A percentile compares a stretch with the other conserved stretches of the same genome.
Evolutionary conservation across 495 filamentous ascomycete genomes (phyloP).

Genomic region (Achaetomiella virescens): DNA sequence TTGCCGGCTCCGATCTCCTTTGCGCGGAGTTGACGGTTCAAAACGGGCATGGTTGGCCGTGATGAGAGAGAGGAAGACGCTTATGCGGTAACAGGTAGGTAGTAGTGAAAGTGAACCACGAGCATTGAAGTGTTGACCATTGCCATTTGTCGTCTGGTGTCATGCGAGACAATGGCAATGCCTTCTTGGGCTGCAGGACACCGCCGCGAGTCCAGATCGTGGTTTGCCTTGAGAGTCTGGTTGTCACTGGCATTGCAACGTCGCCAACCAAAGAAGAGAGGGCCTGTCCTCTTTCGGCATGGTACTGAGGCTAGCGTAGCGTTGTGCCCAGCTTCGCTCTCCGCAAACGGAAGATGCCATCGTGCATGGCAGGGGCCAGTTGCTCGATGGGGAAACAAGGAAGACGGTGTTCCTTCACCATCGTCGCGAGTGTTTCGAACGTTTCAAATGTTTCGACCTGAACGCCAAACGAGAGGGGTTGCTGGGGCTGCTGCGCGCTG

Average conservation of each 20-base stretch:
- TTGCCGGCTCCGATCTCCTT: neutral
- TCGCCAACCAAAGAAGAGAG: slow-evolving; percentile 1
- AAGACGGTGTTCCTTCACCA: slow-evolving; percentile 3
- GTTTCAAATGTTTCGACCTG: slow-evolving; percentile 5
- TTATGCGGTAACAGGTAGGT: too few relatives aligned
- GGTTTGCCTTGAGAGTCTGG: slow-evolving; percentile 9
- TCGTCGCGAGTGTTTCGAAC: slow-evolving; percentile 11
- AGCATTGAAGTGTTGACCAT: too few relatives aligned
- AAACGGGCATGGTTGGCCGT: too few relatives aligned
- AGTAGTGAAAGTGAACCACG: too few relatives aligned
- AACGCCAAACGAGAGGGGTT: neutral
- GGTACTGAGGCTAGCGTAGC: neutral
- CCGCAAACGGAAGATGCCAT: slow-evolving; percentile 6
- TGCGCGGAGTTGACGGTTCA: neutral
- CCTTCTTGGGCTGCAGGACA: slow-evolving; percentile 7
- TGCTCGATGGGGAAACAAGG: slow-evolving; percentile 9
- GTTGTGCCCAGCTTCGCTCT: neutral
- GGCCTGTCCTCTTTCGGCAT: slow-evolving; percentile 3
- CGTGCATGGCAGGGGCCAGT: neutral
- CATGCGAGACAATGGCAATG: neutral
- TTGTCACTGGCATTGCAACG: slow-evolving; percentile 13
- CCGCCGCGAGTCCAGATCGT: neutral
- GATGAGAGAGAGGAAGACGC: too few relatives aligned
- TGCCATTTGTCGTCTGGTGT: too few relatives aligned
- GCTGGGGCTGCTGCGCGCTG: neutral